Base-by-base conservation (phyloP, 2,329 filamentous ascomycete species). In the Trichophyton mentagrophytes region DNA sequence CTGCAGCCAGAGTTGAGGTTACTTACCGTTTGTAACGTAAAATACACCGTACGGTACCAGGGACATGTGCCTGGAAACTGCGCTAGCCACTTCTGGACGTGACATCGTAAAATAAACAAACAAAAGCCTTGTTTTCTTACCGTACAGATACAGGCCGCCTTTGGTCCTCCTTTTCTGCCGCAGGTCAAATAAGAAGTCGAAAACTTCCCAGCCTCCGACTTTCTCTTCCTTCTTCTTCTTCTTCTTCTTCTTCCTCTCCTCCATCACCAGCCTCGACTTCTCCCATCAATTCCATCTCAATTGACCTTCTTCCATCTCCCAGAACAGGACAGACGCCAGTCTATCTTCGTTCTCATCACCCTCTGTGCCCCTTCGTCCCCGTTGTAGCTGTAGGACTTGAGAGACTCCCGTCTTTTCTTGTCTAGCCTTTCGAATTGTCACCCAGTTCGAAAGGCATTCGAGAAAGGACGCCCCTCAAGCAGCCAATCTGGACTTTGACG, bases 401-500 rank as follows among this genome's bases (percentile, higher is more conserved):
- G 72, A 74, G 70, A 73, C 71, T 68, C 71, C 40, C 69, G 66
- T 75, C 74, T 76, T 76, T 76, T 76, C 74, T 76, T 76, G 74
- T 74, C 71, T 76, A 69, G 71, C 68, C 74, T 76, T 76, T 76
- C 74, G 74, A 74, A 69, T 76, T 75, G 72, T 74, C 62, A 66
- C 71, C 72, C 73, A 74, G 69, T 76, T 76, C 74, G 74, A 73
- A 74, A 76, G 74, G 71, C 71, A 74, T 84, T 84, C 83, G 84
- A 89, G 86, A 86, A 85, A 81, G 82, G 84, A 79, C 85, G 80
- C 79, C 77, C 77, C 76, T 79, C 85, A 88, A 86, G 85, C 87
- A 87, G 89, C 81, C 89, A 96, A 90, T 83, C 91, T 96, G 91
- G 91, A 96, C 89, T 96, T 95, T 93, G 91, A 96, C 88, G 90